Evolutionary conservation across 208 protist species (phyloP), one percentile per base, ranked within the genome.

Genomic region (Trypanosomatidae sp.): DNA sequence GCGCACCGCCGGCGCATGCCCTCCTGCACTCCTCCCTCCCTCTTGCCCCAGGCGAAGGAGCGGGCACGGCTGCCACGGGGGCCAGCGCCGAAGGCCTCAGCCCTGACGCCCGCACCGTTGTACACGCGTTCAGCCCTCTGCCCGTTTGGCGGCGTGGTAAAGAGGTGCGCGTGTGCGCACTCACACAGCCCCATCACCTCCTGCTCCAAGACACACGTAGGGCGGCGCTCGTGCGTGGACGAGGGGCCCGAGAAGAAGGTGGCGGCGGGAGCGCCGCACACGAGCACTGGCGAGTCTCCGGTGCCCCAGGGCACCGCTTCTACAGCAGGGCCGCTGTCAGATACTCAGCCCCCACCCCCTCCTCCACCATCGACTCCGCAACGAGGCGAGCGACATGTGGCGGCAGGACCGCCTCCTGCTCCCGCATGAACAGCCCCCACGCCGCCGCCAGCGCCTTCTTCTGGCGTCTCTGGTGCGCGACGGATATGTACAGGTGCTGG

Each of bases 271-370:
- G 53, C 25, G 10, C 25, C 53, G 53, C 53, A 2, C 25, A 59
- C 25, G 53, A 25, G 25, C 25, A 56, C n/a, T 3, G 22, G 53
- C 33, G 53, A 59, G 25, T 28, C 25, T 28, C 25, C 47, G 44
- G 30, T 8, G 41, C 22, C 19, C 7, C 43, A 67, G 41, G 12
- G 15, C 6, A 15, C 55, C 1, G n/a, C 19, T 2, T 47, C 28
- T 72, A 89, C 60, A 89, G 55, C 25, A 93, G 66, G 2, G 89
- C 79, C 5, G 82, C 81, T 52, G 84, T 73, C 52, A 95, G 80
- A 69, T 87, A 95, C 68, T 85, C 84, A 0, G 84, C 55, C 5
- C 83, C 89, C 4, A 89, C 87, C 1, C 89, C 89, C 13, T 84
- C 75, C 15, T 52, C 64, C 17, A 80, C 68, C 85, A 92, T 88